phyloP scores from a whole-genome alignment of 176 grass and related monocot genomes.

The Bolboschoenus planiculmis region DNA sequence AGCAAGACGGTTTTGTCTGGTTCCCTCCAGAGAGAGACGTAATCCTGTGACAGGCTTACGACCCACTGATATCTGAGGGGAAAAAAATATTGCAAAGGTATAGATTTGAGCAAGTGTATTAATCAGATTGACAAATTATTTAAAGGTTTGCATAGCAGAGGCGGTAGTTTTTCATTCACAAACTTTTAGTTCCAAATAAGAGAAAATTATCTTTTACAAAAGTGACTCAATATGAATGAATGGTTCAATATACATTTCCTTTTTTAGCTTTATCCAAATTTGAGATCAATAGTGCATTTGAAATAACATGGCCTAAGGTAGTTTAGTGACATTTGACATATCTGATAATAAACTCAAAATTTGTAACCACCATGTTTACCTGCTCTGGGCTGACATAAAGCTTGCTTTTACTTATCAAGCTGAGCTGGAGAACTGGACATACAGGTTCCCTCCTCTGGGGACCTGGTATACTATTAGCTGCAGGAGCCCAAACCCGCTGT shows the following conservation, averaged over 20 bases:
- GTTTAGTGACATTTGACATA: neutral
- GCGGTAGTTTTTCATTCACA: neutral
- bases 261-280: neutral
- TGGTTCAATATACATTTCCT: neutral
- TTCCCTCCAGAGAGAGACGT: slow-evolving; percentile 70
- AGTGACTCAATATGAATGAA: neutral
- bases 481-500: slow-evolving; percentile 79
- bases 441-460: slow-evolving; percentile 88
- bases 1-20: slow-evolving; percentile 72
- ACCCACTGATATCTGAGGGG: slow-evolving; percentile 74
- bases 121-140: neutral
- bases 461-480: slow-evolving; percentile 62
- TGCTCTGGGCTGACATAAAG: slow-evolving; percentile 97
- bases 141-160: neutral
- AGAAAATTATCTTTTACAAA: neutral
- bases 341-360: neutral
- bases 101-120: neutral
- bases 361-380: slow-evolving; percentile 34
- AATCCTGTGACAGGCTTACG: slow-evolving; percentile 88
- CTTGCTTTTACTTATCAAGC: slow-evolving; percentile 75
- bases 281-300: neutral
- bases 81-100: neutral
- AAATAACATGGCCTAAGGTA: neutral
- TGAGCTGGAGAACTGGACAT: slow-evolving; percentile 91
- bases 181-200: neutral